Evolutionary conservation across 164 flowering plant species (phyloP).

Genomic region (Dillenia turbinata): DNA sequence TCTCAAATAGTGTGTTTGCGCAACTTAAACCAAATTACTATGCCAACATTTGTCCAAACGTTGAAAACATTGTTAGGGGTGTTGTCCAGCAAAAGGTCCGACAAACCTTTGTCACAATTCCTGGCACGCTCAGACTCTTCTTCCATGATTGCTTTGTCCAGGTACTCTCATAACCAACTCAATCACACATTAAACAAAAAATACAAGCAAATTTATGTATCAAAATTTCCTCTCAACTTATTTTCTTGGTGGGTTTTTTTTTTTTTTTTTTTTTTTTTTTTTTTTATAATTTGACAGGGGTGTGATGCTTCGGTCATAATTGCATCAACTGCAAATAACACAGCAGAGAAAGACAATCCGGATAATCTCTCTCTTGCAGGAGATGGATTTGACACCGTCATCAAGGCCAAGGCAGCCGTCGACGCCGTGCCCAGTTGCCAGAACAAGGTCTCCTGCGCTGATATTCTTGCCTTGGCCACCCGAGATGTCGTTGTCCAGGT

Average conservation of each 20-base stretch:
- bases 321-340: constrained; percentile 40
- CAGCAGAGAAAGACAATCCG: constrained; percentile 77
- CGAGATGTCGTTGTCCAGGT: constrained; percentile 68
- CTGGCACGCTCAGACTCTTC: constrained; percentile 77
- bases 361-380: constrained; percentile 81
- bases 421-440: constrained; percentile 48
- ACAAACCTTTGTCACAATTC: constrained; percentile 77
- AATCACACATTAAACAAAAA: no score
- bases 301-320: constrained; percentile 82
- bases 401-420: constrained; percentile 80
- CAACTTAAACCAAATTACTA: constrained; percentile 58
- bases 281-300: constrained; percentile 30
- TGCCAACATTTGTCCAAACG: constrained; percentile 63
- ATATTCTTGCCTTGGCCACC: constrained; percentile 80
- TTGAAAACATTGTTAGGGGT: constrained; percentile 57
- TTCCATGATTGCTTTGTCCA: constrained; percentile 86
- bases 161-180: constrained; percentile 19
- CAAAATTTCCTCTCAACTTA: no score
- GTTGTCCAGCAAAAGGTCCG: constrained; percentile 50
- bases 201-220: no score
- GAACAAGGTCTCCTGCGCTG: constrained; percentile 93
- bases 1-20: constrained; percentile 32
- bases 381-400: constrained; percentile 87
- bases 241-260: no score
- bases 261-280: background rate